Evolutionary conservation across 148 eudicot species (phyloP).

Genomic region (Rhododendron henanense): DNA sequence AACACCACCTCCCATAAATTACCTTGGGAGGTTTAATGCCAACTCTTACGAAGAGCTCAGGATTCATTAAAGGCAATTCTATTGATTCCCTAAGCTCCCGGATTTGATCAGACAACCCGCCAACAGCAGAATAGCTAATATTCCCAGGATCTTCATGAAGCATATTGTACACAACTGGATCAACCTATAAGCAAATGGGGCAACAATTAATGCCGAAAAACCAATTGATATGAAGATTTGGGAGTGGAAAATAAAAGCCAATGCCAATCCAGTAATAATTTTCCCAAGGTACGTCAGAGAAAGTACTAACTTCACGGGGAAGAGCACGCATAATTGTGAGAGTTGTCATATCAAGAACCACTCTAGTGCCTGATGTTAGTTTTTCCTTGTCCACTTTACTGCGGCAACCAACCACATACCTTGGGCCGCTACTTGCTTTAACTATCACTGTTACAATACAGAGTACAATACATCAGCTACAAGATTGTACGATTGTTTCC

Average conservation of each 20-base stretch:
- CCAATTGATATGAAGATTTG: neutral
- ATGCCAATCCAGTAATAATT: neutral
- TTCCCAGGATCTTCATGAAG: conserved; percentile 99
- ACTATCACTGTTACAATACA: conserved; percentile 60
- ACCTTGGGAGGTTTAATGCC: conserved; percentile 99
- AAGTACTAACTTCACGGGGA: conserved; percentile 78
- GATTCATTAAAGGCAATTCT: conserved; percentile 95
- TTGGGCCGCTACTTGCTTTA: conserved; percentile 96
- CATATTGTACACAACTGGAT: conserved; percentile 98
- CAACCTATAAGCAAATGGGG: conserved; percentile 49
- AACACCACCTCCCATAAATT: neutral
- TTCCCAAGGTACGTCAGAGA: neutral
- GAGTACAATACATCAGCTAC: neutral
- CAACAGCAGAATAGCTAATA: conserved; percentile 96
- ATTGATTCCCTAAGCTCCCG: conserved; percentile 95
- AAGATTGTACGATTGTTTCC: neutral
- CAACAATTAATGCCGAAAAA: neutral
- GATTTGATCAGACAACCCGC: conserved; percentile 96
- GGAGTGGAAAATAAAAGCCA: neutral
- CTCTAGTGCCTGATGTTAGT: conserved; percentile 86
- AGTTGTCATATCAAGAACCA: conserved; percentile 98
- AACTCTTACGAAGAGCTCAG: conserved; percentile 94
- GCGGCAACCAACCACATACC: conserved; percentile 97
- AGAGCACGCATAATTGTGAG: conserved; percentile 96
- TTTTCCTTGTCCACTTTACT: conserved; percentile 97